Conservation (phyloP, 768 basidiomycete species). For the Termitomyces sp. region DNA sequence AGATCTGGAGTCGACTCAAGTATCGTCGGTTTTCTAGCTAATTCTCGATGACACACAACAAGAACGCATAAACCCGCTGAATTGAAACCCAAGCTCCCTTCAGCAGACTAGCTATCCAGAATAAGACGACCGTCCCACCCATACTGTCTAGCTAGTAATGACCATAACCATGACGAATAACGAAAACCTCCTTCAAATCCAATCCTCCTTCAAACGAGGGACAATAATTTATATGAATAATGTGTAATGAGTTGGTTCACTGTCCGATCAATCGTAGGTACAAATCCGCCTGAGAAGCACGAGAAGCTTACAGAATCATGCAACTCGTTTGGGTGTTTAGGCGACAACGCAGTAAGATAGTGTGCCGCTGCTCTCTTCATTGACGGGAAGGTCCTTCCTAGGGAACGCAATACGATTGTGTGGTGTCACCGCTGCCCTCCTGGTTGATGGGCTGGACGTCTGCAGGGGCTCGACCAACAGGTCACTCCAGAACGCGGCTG, state of each 20-base stretch:
- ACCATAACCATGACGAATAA: too few species aligned
- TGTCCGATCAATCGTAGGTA: background rate
- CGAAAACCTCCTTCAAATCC: background rate
- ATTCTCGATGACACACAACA: too few species aligned
- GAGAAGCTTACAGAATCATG: background rate
- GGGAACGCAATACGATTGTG: background rate
- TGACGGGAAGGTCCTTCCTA: background rate
- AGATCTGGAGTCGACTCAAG: too few species aligned
- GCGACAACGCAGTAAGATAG: background rate
- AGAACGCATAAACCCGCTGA: background rate
- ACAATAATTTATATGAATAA: background rate
- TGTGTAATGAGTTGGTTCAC: background rate
- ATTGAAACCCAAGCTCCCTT: background rate
- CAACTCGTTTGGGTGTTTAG: background rate
- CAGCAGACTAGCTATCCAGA: background rate
- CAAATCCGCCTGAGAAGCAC: background rate
- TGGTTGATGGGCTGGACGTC: background rate
- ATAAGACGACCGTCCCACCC: background rate
- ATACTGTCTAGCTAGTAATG: background rate
- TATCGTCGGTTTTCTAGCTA: too few species aligned
- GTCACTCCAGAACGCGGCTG: constrained; percentile 32
- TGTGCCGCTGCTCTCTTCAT: background rate
- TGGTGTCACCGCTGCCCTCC: background rate
- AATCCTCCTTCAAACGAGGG: background rate
- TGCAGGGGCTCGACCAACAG: constrained; percentile 28